phyloP scores from a whole-genome alignment of 176 grass and related monocot species.

The Eleusine indica region DNA sequence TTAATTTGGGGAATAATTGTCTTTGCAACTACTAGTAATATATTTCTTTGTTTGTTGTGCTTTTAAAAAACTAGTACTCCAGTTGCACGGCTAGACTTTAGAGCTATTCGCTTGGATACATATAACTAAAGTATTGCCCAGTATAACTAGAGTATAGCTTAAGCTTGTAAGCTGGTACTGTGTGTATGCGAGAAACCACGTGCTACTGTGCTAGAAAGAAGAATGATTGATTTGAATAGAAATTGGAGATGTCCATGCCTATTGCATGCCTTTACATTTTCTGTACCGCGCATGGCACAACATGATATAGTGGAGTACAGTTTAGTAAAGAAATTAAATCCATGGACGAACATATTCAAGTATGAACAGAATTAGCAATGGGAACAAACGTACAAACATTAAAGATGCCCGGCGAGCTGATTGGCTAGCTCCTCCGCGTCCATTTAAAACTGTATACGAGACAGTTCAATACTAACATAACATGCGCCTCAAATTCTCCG shows the following conservation, averaged over 20 bases:
- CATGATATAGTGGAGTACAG: background rate
- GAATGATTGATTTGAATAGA: too few species aligned
- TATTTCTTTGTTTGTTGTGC: background rate
- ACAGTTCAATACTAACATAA: background rate
- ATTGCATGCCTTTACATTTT: too few species aligned
- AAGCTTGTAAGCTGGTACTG: too few species aligned
- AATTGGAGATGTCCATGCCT: too few species aligned
- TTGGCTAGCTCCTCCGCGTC: background rate
- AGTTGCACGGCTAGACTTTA: background rate
- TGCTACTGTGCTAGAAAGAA: too few species aligned
- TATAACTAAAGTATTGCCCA: too few species aligned
- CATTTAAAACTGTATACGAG: constrained; percentile 20
- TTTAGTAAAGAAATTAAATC: background rate
- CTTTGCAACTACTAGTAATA: background rate
- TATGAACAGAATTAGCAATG: constrained; percentile 5
- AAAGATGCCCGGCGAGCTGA: background rate
- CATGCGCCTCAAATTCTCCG: constrained; percentile 34
- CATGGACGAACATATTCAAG: background rate
- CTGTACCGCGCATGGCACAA: background rate
- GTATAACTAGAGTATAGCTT: too few species aligned
- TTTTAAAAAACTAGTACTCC: background rate
- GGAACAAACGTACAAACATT: constrained; percentile 21
- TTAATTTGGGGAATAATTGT: constrained; percentile 6
- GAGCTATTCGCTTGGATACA: background rate
- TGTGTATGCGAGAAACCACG: too few species aligned